Base-by-base conservation (phyloP, 1,139 yeast species). In the Yamadazyma songkhlaensis region DNA sequence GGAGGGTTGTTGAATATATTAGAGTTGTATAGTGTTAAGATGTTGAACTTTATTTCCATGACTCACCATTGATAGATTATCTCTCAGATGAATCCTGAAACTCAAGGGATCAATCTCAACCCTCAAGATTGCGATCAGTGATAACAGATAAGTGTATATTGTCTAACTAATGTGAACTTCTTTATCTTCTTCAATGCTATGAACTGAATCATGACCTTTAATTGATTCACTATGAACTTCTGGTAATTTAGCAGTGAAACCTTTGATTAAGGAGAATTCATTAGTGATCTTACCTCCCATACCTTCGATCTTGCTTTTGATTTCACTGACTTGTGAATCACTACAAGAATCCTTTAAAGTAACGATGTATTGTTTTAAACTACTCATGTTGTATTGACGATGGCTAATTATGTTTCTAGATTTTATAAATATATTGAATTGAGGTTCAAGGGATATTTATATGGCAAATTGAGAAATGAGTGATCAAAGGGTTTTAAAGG, bases 221-320 rank as follows among this genome's bases (percentile, higher is more conserved):
- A 80, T 54, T 7, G 72, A 39, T 13, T 60, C 52, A 28, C 72
- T 62, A 49, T 74, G 81, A 45, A 68, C 44, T 4, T 64, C 54
- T 27, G 86, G 84, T 45, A 80, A 60, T 47, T 74, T 70, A 41
- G 72, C 79, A 36, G 77, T 65, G 50, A 79, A 82, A 0, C 88
- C 90, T 64, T 82, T 82, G 63, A 84, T 80, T 57, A 84, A 65
- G 37, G 74, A 63, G 60, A 75, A 83, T 50, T 83, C 87, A 46
- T 77, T 79, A 40, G 77, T 73, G 51, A 84, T 72, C 36, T 66
- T 66, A 35, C 89, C 92, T 25, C 90, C 90, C 35, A 79, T 52
- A 31, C 69, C 70, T 26, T 45, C 28, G 42, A 71, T 49, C 48
- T 61, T 60, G 35, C 50, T 42, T 48, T 71, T 64, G 42, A 71